These are phyloP conservation scores for Myrica gale DNA, from an alignment of 306 rosid genomes.

Conservation along the genomic window DNA sequence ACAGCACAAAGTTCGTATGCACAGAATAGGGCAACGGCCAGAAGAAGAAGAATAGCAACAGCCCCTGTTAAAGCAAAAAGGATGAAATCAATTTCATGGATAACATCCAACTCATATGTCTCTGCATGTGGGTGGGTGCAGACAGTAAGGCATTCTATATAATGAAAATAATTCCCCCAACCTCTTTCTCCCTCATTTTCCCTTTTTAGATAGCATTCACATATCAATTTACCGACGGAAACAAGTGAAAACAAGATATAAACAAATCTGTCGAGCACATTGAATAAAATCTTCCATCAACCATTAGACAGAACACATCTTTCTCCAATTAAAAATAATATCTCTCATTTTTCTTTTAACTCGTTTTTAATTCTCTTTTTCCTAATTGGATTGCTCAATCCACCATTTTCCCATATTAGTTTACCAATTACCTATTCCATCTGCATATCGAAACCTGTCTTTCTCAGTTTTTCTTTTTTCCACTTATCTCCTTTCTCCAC, in stretches of 20 bases:
- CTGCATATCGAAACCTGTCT: neutral
- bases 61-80: slow-evolving; percentile 61
- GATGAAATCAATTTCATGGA: slow-evolving; percentile 10
- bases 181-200: neutral
- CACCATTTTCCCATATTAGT: neutral
- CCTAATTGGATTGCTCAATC: neutral
- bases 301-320: neutral
- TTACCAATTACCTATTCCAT: neutral
- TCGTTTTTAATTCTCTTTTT: neutral
- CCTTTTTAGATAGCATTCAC: neutral
- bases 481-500: neutral
- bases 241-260: neutral
- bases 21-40: slow-evolving; percentile 95
- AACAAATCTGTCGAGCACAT: neutral
- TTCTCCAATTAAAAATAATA: neutral
- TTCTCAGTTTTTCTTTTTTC: neutral
- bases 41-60: slow-evolving; percentile 92
- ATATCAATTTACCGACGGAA: neutral
- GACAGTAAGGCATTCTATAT: neutral
- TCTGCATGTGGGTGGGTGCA: neutral
- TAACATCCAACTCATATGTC: neutral
- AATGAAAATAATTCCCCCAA: neutral
- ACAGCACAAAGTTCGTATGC: slow-evolving; percentile 98
- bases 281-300: neutral
- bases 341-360: neutral